phyloP scores from a whole-genome alignment of 2,329 filamentous ascomycete species.

The Penicillium fuscoglaucum region DNA sequence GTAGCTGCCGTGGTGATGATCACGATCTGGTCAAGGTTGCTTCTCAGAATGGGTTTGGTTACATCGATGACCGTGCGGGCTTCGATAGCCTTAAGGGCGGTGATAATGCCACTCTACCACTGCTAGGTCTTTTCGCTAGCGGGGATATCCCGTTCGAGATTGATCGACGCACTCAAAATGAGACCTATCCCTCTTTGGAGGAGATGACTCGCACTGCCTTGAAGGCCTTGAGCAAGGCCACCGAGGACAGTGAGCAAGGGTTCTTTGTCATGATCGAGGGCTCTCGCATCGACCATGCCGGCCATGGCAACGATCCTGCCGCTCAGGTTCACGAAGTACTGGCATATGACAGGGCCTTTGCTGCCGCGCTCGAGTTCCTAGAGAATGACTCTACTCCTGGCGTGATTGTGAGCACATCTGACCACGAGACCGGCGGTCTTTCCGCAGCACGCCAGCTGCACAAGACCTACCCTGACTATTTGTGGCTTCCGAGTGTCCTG shows the following conservation, averaged over 20 bases:
- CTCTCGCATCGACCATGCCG: constrained; percentile 92
- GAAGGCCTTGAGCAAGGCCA: constrained; percentile 75
- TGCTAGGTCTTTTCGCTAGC: constrained; percentile 81
- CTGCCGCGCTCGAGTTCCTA: constrained; percentile 80
- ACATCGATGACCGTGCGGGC: constrained; percentile 67
- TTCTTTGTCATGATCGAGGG: constrained; percentile 99
- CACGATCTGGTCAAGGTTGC: constrained; percentile 74
- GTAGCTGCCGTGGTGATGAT: constrained; percentile 79
- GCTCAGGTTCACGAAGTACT: constrained; percentile 88
- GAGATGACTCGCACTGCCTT: constrained; percentile 89
- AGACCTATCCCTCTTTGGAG: constrained; percentile 81
- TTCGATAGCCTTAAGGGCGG: constrained; percentile 75
- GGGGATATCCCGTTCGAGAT: constrained; percentile 90
- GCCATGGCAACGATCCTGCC: constrained; percentile 79
- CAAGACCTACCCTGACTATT: constrained; percentile 52
- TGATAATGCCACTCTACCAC: constrained; percentile 68
- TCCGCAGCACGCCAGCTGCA: constrained; percentile 73
- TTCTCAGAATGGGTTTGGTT: constrained; percentile 76
- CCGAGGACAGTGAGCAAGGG: constrained; percentile 78
- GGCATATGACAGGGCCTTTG: constrained; percentile 88
- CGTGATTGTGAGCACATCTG: constrained; percentile 84
- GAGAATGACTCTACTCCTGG: constrained; percentile 69
- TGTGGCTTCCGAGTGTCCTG: constrained; percentile 82
- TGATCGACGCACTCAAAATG: constrained; percentile 75
- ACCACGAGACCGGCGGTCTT: constrained; percentile 94